Evolutionary conservation across 164 flowering plant species (phyloP), one percentile per base, ranked within the genome.

Genomic region (Magnolia kwangsiensis): DNA sequence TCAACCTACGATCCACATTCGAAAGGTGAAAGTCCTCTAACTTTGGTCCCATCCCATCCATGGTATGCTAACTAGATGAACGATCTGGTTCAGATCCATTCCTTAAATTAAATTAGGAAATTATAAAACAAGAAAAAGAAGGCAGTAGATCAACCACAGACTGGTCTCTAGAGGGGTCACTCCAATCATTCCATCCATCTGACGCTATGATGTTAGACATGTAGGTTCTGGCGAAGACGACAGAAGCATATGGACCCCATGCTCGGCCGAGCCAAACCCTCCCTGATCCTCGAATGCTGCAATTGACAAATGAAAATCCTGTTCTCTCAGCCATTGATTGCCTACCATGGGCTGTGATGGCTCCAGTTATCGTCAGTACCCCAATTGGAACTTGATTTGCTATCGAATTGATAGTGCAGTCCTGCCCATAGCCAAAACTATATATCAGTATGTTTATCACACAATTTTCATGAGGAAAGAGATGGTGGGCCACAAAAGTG

Each of bases 241-340:
- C 93, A 1, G 90, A 82, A 2, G 97, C 88, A 74, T 86, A 91
- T 19, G 81, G 69, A 19, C 93, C 92, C 97, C 97, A 92, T 45
- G 98, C 93, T 75, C 98, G 51, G 1, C 97, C 96, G 3, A 92
- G 92, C 95, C 89, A 88, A 63, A 84, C 88, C 63, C 59, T 88
- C 18, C 98, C 97, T 68, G 79, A 80, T 24, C 98, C 98, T 0
- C 21, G 64, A 27, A 92, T 87, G 31, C 24, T 83, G 76, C 98
- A 94, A 23, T 84, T 84, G 79, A 92, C 87, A 63, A 94, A 94
- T 1, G 96, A 91, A 80, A 89, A 94, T 8, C 97, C 98, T 0
- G 88, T 84, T 63, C 84, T 78, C 80, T 91, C 92, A 8, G 74
- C 58, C 73, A 9, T 8, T 0, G 86, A 83, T 4, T 84, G 74